Evolutionary conservation across 257 asterid genomes (phyloP).

Genomic region (Penstemon davidsonii): DNA sequence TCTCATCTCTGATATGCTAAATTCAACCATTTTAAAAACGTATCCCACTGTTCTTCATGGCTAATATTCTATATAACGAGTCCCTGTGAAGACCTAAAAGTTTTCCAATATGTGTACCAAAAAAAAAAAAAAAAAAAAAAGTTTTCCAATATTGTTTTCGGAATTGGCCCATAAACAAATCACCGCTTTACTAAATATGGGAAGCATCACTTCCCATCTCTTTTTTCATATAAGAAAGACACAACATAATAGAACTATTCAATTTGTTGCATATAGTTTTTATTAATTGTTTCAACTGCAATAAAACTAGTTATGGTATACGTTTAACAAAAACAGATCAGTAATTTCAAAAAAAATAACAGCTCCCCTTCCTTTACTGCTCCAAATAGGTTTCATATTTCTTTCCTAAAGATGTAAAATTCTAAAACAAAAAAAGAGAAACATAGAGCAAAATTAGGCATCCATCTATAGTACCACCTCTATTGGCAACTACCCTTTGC

Average conservation of each 20-base stretch:
- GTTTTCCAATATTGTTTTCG: background rate
- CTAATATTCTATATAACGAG: background rate
- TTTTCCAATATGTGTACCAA: background rate
- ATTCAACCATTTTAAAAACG: too few species aligned
- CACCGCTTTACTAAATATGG: background rate
- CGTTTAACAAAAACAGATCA: background rate
- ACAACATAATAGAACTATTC: background rate
- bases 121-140: too few species aligned
- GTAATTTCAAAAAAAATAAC: background rate
- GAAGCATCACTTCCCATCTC: too few species aligned
- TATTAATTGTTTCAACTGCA: too few species aligned
- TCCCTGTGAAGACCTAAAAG: background rate
- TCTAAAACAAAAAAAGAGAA: slow-evolving; percentile 36
- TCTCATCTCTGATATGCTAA: background rate
- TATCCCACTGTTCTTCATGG: background rate
- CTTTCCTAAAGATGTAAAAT: background rate
- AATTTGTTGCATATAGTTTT: too few species aligned
- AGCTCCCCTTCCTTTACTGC: background rate
- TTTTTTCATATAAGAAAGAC: background rate
- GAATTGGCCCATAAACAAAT: background rate
- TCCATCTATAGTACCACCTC: background rate
- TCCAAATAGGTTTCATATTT: background rate
- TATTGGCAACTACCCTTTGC: background rate
- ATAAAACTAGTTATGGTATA: background rate
- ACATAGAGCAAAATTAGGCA: slow-evolving; percentile 18